These are phyloP conservation scores for Leucaena leucocephala DNA, from an alignment of 306 rosid genomes.

Conservation along the genomic window DNA sequence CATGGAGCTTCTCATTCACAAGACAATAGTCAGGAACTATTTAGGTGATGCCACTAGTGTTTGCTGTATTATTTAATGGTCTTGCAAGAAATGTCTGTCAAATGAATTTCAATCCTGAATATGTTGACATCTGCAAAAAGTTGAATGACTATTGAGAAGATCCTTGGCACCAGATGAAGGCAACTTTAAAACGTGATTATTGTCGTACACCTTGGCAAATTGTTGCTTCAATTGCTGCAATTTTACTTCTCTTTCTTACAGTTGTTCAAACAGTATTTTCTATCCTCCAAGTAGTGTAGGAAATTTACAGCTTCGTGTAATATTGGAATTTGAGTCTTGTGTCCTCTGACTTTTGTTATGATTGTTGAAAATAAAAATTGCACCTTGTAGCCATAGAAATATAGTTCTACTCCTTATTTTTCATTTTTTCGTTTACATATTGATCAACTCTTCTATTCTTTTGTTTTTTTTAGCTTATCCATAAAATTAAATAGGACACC, in stretches of 20 bases:
- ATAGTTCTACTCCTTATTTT: too few species aligned
- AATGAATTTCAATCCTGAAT: not conserved
- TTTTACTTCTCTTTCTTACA: not conserved
- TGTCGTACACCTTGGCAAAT: not conserved
- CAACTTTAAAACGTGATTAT: constrained; percentile 1
- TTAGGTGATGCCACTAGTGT: constrained; percentile 7
- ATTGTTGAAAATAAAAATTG: too few species aligned
- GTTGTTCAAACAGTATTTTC: not conserved
- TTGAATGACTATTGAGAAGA: not conserved
- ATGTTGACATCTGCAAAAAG: not conserved
- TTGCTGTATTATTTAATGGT: not conserved
- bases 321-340: not conserved
- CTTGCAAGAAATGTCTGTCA: not conserved
- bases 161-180: not conserved
- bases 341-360: not conserved
- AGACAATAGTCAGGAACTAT: not conserved
- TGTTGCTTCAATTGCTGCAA: not conserved
- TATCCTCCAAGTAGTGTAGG: not conserved
- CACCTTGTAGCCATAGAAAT: too few species aligned
- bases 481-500: too few species aligned
- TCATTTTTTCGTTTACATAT: too few species aligned
- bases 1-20: constrained; percentile 27
- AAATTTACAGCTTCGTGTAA: not conserved
- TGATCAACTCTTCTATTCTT: too few species aligned
- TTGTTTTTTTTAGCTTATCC: too few species aligned